A percentile compares a stretch with the other conserved stretches of the same genome.
Conservation (phyloP, 257 asterid species). For the Solanum acaule region DNA sequence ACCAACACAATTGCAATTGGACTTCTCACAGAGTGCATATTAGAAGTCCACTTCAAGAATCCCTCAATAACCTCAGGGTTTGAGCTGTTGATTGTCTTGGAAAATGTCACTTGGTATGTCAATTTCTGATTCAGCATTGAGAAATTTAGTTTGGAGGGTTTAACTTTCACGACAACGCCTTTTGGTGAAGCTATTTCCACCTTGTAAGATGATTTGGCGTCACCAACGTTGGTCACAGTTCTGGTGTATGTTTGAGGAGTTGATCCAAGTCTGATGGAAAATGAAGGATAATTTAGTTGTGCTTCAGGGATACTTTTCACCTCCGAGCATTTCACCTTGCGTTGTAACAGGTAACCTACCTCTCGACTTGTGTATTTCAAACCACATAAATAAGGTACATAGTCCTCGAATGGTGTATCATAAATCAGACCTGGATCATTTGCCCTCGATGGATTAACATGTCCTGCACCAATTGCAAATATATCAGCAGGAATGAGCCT, state of each 20-base stretch:
- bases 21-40: slow-evolving; percentile 19
- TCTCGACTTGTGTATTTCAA: slow-evolving; percentile 24
- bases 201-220: slow-evolving; percentile 6
- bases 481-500: slow-evolving; percentile 14
- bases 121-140: slow-evolving; percentile 8
- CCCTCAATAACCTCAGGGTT: slow-evolving; percentile 3
- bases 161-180: slow-evolving; percentile 13
- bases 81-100: too few relatives aligned
- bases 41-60: slow-evolving; percentile 30
- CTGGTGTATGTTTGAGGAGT: slow-evolving; percentile 20
- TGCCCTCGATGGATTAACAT: slow-evolving; percentile 31
- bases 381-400: slow-evolving; percentile 39
- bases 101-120: slow-evolving; percentile 24
- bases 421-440: slow-evolving; percentile 40
- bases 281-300: slow-evolving; percentile 11
- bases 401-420: slow-evolving; percentile 32
- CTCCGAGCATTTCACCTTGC: slow-evolving; percentile 10
- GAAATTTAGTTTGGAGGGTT: slow-evolving; percentile 16
- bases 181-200: slow-evolving; percentile 15
- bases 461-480: slow-evolving; percentile 36
- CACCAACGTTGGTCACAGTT: slow-evolving; percentile 37
- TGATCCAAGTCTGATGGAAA: background rate
- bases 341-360: background rate
- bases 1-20: slow-evolving; percentile 14
- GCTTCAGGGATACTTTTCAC: slow-evolving; percentile 15